These are phyloP conservation scores for Asterionellopsis glacialis DNA, from an alignment of 108 stramenopile species.

Conservation along the genomic window DNA sequence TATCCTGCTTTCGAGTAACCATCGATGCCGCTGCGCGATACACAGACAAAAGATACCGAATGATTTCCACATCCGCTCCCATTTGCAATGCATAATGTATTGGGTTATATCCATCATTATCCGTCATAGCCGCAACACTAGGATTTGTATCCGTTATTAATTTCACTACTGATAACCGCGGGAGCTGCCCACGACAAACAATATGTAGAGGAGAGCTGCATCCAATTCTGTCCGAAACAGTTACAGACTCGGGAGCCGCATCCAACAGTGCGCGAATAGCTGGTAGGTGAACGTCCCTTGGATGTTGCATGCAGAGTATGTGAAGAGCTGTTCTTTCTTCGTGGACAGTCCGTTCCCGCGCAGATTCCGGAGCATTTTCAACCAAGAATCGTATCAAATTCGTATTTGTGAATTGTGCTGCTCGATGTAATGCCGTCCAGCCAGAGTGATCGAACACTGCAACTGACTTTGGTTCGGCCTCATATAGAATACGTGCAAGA, in stretches of 20 bases:
- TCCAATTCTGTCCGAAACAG: background rate
- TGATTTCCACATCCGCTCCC: conserved; percentile 19
- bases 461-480: conserved; percentile 21
- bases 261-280: conserved; percentile 16
- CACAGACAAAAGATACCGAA: conserved; percentile 18
- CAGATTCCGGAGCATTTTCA: conserved; percentile 8
- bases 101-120: conserved; percentile 29
- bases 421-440: conserved; percentile 40
- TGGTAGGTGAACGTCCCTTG: conserved; percentile 1
- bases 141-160: conserved; percentile 4
- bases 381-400: conserved; percentile 24
- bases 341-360: conserved; percentile 3
- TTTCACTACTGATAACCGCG: background rate
- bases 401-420: conserved; percentile 31
- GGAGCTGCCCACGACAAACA: conserved; percentile 14
- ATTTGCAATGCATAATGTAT: conserved; percentile 38
- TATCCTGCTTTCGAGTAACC: conserved; percentile 36
- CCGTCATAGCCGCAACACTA: conserved; percentile 16
- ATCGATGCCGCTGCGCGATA: conserved; percentile 17
- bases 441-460: conserved; percentile 21
- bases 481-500: conserved; percentile 25
- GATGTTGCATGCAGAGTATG: conserved; percentile 27
- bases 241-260: conserved; percentile 15
- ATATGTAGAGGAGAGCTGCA: conserved; percentile 37
- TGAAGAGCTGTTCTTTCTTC: conserved; percentile 34